A percentile compares a stretch with the other conserved stretches of the same genome.
Evolutionary conservation across 2,329 filamentous ascomycete genomes (phyloP).

Genomic region (Xylariaceae sp.): DNA sequence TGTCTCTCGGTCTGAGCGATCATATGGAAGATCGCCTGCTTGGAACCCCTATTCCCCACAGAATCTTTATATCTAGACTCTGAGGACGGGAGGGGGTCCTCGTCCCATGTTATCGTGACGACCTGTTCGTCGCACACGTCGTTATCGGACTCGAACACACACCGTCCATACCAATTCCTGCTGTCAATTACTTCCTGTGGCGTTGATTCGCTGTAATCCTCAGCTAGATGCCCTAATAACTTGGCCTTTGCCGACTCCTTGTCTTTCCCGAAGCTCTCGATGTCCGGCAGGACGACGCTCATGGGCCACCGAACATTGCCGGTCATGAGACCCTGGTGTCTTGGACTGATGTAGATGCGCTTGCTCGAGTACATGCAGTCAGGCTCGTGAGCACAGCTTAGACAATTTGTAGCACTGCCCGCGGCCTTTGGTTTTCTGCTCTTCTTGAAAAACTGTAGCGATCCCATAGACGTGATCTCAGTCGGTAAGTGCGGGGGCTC

Average conservation of each 20-base stretch:
- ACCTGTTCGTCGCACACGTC: slow-evolving; percentile 92
- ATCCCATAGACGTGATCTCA: slow-evolving; percentile 74
- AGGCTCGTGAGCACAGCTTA: slow-evolving; percentile 73
- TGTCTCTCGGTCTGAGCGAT: slow-evolving; percentile 85
- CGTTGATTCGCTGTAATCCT: slow-evolving; percentile 57
- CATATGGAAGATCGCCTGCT: slow-evolving; percentile 93
- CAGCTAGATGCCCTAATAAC: slow-evolving; percentile 40
- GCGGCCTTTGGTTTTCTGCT: slow-evolving; percentile 76
- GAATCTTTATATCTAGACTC: slow-evolving; percentile 19
- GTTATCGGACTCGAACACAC: slow-evolving; percentile 92
- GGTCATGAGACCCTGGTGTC: slow-evolving; percentile 60
- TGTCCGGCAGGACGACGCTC: slow-evolving; percentile 87
- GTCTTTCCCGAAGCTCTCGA: slow-evolving; percentile 70
- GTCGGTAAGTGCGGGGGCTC: slow-evolving; percentile 71
- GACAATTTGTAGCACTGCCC: slow-evolving; percentile 81
- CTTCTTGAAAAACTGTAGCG: slow-evolving; percentile 76
- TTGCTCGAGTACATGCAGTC: slow-evolving; percentile 85
- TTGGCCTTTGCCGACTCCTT: slow-evolving; percentile 44
- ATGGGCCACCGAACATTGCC: slow-evolving; percentile 81
- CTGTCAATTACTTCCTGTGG: slow-evolving; percentile 50
- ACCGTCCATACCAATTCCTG: slow-evolving; percentile 85
- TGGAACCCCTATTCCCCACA: slow-evolving; percentile 61
- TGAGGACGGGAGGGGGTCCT: slow-evolving; percentile 53
- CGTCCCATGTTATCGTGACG: slow-evolving; percentile 86
- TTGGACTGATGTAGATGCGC: slow-evolving; percentile 75